phyloP scores from a whole-genome alignment of 495 filamentous ascomycete species.

The Viridothelium virens region DNA sequence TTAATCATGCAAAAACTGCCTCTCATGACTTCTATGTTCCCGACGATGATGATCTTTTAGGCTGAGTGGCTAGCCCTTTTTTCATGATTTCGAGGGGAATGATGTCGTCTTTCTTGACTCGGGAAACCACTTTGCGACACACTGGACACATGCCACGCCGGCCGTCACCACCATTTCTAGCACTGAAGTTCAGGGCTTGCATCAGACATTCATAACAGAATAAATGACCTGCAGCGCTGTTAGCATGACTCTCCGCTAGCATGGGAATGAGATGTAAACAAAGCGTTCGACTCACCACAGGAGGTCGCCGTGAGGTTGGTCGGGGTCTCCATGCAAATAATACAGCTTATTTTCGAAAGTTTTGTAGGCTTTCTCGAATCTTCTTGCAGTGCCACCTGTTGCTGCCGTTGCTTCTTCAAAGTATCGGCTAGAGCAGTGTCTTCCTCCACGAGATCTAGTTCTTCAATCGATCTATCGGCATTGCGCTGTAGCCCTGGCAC shows the following conservation, averaged over 20 bases:
- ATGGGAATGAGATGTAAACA: slow-evolving; percentile 11
- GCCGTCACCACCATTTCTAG: slow-evolving; percentile 34
- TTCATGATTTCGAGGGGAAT: slow-evolving; percentile 31
- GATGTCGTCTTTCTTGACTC: slow-evolving; percentile 26
- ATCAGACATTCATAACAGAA: slow-evolving; percentile 80
- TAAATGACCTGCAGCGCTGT: slow-evolving; percentile 56
- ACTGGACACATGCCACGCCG: slow-evolving; percentile 34
- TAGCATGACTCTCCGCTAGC: not conserved
- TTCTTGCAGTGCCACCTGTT: slow-evolving; percentile 43
- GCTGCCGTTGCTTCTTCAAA: slow-evolving; percentile 44
- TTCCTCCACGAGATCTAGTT: slow-evolving; percentile 55
- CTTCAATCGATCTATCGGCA: slow-evolving; percentile 35
- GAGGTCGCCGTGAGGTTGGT: slow-evolving; percentile 67
- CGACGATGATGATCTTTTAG: not conserved
- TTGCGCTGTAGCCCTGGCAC: slow-evolving; percentile 21
- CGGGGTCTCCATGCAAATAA: slow-evolving; percentile 78
- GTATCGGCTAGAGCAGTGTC: slow-evolving; percentile 38
- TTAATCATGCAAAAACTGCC: not conserved
- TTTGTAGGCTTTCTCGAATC: slow-evolving; percentile 34
- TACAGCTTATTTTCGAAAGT: slow-evolving; percentile 57
- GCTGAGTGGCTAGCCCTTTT: slow-evolving; percentile 27
- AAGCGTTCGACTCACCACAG: slow-evolving; percentile 57
- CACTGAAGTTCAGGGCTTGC: slow-evolving; percentile 57
- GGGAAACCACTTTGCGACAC: slow-evolving; percentile 30
- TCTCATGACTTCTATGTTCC: not conserved